phyloP scores from a whole-genome alignment of 352 stramenopile species.

The Phytophthora sp. region DNA sequence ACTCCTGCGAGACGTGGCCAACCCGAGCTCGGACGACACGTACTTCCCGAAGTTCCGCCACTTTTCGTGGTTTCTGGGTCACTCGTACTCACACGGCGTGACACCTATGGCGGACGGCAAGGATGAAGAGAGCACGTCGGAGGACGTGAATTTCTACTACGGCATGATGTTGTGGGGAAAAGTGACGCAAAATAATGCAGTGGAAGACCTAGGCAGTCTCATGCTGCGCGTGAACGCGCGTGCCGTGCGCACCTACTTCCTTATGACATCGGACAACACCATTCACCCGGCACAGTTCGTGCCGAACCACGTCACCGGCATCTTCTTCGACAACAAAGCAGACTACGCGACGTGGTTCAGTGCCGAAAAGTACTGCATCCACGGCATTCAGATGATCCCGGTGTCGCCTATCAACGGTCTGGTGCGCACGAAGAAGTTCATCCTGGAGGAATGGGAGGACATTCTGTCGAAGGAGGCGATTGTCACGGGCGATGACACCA shows the following conservation, averaged over 20 bases:
- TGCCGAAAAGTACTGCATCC: slow-evolving; percentile 78
- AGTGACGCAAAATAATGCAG: slow-evolving; percentile 54
- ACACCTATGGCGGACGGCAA: slow-evolving; percentile 75
- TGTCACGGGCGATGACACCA: slow-evolving; percentile 46
- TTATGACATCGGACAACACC: slow-evolving; percentile 72
- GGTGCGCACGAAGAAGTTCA: slow-evolving; percentile 62
- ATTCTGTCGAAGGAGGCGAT: slow-evolving; percentile 73
- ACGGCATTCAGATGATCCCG: slow-evolving; percentile 85
- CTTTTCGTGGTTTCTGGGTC: slow-evolving; percentile 79
- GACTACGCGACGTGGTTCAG: slow-evolving; percentile 85
- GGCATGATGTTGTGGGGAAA: slow-evolving; percentile 82
- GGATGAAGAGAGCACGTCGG: slow-evolving; percentile 76
- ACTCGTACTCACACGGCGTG: slow-evolving; percentile 80
- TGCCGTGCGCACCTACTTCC: slow-evolving; percentile 75
- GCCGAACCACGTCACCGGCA: slow-evolving; percentile 79
- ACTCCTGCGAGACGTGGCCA: slow-evolving; percentile 75
- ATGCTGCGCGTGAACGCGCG: slow-evolving; percentile 78
- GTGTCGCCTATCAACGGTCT: slow-evolving; percentile 78
- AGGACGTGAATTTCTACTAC: slow-evolving; percentile 86
- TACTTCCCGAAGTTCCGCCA: slow-evolving; percentile 80
- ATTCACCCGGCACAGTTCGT: slow-evolving; percentile 70
- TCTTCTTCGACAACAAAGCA: slow-evolving; percentile 82
- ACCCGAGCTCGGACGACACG: slow-evolving; percentile 57
- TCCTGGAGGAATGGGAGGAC: slow-evolving; percentile 82
- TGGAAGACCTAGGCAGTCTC: slow-evolving; percentile 75